Evolutionary conservation across 257 asterid species (phyloP).

Genomic region (Ehretia macrophylla): DNA sequence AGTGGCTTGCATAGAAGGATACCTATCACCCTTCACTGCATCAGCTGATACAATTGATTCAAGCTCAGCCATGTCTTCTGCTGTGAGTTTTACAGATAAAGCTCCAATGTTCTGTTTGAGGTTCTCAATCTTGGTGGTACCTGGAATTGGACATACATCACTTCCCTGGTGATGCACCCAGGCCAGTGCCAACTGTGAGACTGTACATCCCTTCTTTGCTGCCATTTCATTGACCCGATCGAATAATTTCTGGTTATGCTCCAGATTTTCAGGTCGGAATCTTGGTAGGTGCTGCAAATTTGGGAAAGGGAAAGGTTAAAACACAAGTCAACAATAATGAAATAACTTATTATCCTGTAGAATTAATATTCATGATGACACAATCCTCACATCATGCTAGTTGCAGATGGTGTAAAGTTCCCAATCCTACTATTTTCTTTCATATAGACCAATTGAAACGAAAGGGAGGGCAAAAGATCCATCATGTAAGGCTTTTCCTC

Average conservation of each 20-base stretch:
- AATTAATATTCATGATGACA: background rate
- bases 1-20: constrained; percentile 1
- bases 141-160: constrained; percentile 47
- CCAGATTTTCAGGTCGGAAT: constrained; percentile 37
- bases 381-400: background rate
- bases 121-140: constrained; percentile 40
- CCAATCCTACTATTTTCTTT: too few species aligned
- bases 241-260: constrained; percentile 29
- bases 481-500: too few species aligned
- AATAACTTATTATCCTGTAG: background rate
- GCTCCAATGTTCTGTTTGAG: constrained; percentile 31
- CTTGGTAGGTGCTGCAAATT: constrained; percentile 31
- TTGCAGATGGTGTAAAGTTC: background rate
- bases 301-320: background rate
- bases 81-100: constrained; percentile 19
- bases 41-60: constrained; percentile 1
- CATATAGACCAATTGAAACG: too few species aligned
- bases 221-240: constrained; percentile 33
- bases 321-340: background rate
- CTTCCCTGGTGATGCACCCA: constrained; percentile 63
- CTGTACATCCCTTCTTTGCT: constrained; percentile 39
- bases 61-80: background rate
- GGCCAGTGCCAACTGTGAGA: constrained; percentile 48
- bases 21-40: constrained; percentile 18
- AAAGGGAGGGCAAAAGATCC: too few species aligned